A percentile compares a stretch with the other conserved stretches of the same genome.
Conservation (phyloP, 495 filamentous ascomycete genomes). For the Trichoderma parareesei region DNA sequence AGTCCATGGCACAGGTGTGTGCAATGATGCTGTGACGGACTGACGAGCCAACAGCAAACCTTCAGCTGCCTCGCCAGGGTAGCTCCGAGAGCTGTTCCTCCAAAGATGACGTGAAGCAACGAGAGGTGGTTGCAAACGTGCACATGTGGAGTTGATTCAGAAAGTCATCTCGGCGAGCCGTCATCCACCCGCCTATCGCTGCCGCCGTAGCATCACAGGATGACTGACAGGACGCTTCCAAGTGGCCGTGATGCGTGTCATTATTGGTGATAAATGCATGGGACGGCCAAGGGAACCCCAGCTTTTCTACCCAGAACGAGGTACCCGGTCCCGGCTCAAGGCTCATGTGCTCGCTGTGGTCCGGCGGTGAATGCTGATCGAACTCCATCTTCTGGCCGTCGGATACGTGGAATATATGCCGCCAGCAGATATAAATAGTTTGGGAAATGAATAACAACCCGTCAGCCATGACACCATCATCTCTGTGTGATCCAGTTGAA, state of each 20-base stretch:
- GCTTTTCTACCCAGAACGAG: constrained; percentile 2
- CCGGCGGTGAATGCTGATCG: constrained; percentile 6
- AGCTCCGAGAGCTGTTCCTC: neutral
- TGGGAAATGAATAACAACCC: neutral
- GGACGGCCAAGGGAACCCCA: neutral
- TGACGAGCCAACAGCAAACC: neutral
- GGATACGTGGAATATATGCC: neutral
- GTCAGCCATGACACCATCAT: constrained; percentile 4
- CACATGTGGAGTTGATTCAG: neutral
- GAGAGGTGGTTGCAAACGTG: neutral
- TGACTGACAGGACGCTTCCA: constrained; percentile 1
- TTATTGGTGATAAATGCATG: neutral
- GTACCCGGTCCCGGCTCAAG: neutral
- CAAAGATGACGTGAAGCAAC: neutral
- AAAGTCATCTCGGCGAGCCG: neutral
- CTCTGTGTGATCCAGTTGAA: neutral
- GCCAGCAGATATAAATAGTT: neutral
- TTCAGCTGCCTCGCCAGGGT: neutral
- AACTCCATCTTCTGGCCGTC: neutral
- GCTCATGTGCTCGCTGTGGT: neutral
- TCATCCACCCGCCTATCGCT: neutral
- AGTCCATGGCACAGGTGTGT: neutral
- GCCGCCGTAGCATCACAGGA: neutral
- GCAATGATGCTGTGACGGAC: neutral
- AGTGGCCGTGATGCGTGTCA: neutral